Percentiles rank a stretch among this genome's conserved stretches.
phyloP scores from a whole-genome alignment of 345 rosid species.

The Litchi chinensis region DNA sequence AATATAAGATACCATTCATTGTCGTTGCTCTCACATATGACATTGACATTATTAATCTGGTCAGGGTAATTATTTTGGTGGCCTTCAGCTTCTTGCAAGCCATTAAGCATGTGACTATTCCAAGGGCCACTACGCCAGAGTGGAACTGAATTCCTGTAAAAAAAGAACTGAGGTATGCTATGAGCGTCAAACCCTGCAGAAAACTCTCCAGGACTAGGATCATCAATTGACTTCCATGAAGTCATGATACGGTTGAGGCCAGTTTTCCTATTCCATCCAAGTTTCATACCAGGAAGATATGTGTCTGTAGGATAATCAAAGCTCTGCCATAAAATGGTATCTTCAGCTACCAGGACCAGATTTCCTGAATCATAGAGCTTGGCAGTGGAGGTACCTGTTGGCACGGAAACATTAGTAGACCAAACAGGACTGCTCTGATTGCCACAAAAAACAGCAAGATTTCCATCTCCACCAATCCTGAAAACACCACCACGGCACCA shows the following conservation, averaged over 20 bases:
- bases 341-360: too few species aligned
- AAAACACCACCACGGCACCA: too few species aligned
- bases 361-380: too few species aligned
- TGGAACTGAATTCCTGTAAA: not conserved
- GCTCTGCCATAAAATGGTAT: too few species aligned
- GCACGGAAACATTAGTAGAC: constrained; percentile 22
- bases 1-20: not conserved
- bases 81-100: not conserved
- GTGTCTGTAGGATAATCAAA: too few species aligned
- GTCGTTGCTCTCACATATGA: not conserved
- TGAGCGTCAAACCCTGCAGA: not conserved
- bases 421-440: constrained; percentile 8
- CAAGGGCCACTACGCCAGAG: constrained; percentile 18
- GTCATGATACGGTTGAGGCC: constrained; percentile 17
- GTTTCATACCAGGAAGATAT: too few species aligned
- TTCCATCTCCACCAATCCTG: constrained; percentile 11
- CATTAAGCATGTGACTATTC: constrained; percentile 10
- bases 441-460: constrained; percentile 15
- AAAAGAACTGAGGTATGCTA: not conserved
- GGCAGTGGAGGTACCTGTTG: not conserved
- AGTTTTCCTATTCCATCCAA: constrained; percentile 22
- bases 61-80: not conserved
- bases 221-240: constrained; percentile 33
- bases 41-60: not conserved
- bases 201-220: constrained; percentile 23